Percentiles rank a stretch among this genome's conserved stretches.
Evolutionary conservation across 768 basidiomycete species (phyloP).

Genomic region (Amyloporia xantha): DNA sequence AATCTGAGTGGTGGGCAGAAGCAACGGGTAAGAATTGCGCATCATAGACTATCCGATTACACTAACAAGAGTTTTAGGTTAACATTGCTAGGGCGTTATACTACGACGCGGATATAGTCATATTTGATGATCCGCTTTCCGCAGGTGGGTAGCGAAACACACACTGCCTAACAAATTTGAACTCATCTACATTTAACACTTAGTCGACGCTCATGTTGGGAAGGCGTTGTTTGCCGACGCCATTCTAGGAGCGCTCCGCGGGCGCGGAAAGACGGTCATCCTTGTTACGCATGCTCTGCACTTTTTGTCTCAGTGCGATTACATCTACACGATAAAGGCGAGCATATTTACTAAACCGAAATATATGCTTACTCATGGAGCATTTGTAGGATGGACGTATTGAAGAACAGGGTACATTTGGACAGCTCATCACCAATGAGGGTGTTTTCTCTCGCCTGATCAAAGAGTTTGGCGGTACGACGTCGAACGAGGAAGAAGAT

Average conservation of each 20-base stretch:
- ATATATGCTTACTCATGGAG: too few species aligned
- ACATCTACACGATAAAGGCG: constrained; percentile 40
- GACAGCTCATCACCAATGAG: constrained; percentile 38
- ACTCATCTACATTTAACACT: too few species aligned
- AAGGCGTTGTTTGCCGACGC: constrained; percentile 61
- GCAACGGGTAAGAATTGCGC: constrained; percentile 36
- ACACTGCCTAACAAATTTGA: not conserved
- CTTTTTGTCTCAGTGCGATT: constrained; percentile 45
- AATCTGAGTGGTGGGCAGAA: constrained; percentile 64
- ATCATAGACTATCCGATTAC: not conserved
- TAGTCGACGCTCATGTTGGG: constrained; percentile 73
- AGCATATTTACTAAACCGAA: not conserved
- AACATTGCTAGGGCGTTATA: constrained; percentile 71
- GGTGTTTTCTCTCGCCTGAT: constrained; percentile 54
- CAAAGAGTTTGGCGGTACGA: constrained; percentile 53
- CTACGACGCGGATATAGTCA: constrained; percentile 51
- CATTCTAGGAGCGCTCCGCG: constrained; percentile 42
- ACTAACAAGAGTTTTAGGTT: constrained; percentile 28
- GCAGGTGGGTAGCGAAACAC: constrained; percentile 36
- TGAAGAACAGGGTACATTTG: constrained; percentile 45
- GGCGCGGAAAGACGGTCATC: constrained; percentile 43
- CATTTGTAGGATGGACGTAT: constrained; percentile 30
- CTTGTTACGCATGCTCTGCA: constrained; percentile 53
- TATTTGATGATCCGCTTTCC: constrained; percentile 61
- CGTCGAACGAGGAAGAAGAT: constrained; percentile 29